These are phyloP conservation scores for Trichoderma citrinoviride DNA, from an alignment of 2,329 filamentous ascomycete genomes.

Conservation along the genomic window DNA sequence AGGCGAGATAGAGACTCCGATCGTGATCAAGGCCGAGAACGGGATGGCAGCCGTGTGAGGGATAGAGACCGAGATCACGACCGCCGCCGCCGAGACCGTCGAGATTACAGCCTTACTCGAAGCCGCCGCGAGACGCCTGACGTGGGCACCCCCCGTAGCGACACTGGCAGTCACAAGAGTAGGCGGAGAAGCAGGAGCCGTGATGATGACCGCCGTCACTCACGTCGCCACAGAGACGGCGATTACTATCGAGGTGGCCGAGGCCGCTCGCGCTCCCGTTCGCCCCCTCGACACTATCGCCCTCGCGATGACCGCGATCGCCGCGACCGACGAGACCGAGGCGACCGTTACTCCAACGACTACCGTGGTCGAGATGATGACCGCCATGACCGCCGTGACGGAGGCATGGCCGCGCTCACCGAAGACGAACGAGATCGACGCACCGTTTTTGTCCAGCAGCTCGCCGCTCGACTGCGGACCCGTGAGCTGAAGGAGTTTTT, in stretches of 20 bases:
- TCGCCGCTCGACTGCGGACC: conserved; percentile 87
- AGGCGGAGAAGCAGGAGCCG: conserved; percentile 76
- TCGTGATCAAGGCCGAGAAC: conserved; percentile 44
- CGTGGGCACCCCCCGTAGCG: conserved; percentile 68
- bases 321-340: conserved; percentile 50
- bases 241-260: conserved; percentile 61
- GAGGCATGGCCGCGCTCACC: conserved; percentile 67
- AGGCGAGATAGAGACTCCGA: conserved; percentile 21
- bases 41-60: conserved; percentile 35
- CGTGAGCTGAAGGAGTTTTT: conserved; percentile 94
- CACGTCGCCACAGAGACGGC: conserved; percentile 70
- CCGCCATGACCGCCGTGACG: conserved; percentile 45
- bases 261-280: conserved; percentile 66
- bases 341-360: conserved; percentile 51
- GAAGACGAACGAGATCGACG: conserved; percentile 96
- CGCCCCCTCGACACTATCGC: conserved; percentile 60
- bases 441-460: conserved; percentile 97
- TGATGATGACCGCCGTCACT: conserved; percentile 70
- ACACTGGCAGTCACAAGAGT: conserved; percentile 77
- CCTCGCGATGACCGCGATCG: conserved; percentile 53
- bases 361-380: conserved; percentile 54
- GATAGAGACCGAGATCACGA: conserved; percentile 55
- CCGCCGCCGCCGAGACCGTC: conserved; percentile 48
- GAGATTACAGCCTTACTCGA: conserved; percentile 55
- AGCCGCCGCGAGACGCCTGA: conserved; percentile 51